These are phyloP conservation scores for Fraxinus ornus DNA, from an alignment of 305 asterid species.

Conservation along the genomic window DNA sequence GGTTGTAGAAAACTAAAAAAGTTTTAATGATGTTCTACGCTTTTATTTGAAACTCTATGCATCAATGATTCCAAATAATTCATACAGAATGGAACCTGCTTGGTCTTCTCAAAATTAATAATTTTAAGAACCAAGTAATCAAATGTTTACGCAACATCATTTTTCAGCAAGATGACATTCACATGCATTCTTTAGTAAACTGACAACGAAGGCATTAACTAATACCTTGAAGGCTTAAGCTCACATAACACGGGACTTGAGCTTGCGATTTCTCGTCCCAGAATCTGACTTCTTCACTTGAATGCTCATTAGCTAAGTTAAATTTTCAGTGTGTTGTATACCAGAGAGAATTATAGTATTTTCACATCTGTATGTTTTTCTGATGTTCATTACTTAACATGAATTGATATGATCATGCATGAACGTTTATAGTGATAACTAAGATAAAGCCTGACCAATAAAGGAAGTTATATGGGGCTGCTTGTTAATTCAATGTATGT, in stretches of 20 bases:
- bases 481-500: background rate
- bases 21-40: background rate
- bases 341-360: background rate
- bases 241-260: background rate
- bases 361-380: background rate
- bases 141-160: background rate
- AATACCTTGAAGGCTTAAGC: background rate
- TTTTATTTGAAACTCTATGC: background rate
- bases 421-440: background rate
- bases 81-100: background rate
- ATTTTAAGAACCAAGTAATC: background rate
- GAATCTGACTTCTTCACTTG: background rate
- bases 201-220: background rate
- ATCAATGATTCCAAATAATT: background rate
- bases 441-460: background rate
- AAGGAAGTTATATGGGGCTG: background rate
- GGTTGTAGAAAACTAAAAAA: background rate
- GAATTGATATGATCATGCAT: background rate
- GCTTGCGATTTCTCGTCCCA: background rate
- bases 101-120: background rate
- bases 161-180: background rate
- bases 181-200: background rate
- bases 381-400: background rate
- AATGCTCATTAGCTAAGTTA: background rate
- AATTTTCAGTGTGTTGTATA: background rate